These are phyloP conservation scores for Sparassis latifolia DNA, from an alignment of 1,284 basidiomycete genomes.

Conservation along the genomic window DNA sequence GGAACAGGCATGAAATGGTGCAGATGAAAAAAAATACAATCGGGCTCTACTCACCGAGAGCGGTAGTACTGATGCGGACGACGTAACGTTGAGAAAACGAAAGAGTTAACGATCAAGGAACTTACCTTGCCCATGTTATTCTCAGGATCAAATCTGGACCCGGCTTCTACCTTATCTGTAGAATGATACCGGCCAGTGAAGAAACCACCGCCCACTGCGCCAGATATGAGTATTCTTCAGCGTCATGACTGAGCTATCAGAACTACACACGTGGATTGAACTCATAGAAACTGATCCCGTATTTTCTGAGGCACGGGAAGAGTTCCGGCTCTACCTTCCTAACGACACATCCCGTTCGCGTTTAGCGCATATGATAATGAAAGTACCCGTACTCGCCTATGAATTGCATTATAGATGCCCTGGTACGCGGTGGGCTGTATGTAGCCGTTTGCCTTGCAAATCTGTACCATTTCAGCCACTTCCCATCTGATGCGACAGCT, in stretches of 20 bases:
- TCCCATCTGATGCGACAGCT: constrained; percentile 34
- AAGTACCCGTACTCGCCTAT: constrained; percentile 23
- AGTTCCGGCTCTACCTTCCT: constrained; percentile 50
- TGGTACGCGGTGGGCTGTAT: constrained; percentile 66
- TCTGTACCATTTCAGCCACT: constrained; percentile 57
- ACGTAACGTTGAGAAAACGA: neutral
- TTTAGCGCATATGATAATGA: too few relatives aligned
- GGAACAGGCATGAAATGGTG: too few relatives aligned
- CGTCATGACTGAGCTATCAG: neutral
- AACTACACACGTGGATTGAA: constrained; percentile 39
- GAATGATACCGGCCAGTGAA: constrained; percentile 30
- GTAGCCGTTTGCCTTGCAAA: constrained; percentile 48
- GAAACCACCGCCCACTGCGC: constrained; percentile 33
- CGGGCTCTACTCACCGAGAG: too few relatives aligned
- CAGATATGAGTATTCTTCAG: constrained; percentile 15
- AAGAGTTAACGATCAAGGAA: neutral
- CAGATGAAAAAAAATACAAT: too few relatives aligned
- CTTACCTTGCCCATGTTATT: constrained; percentile 25
- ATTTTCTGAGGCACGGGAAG: constrained; percentile 59
- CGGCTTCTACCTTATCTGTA: constrained; percentile 26
- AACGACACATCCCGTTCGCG: neutral
- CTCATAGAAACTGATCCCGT: constrained; percentile 54
- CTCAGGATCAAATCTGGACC: constrained; percentile 34
- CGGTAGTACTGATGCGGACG: too few relatives aligned
- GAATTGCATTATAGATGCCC: constrained; percentile 53